Conservation (phyloP, 345 rosid species). For the Citropsis articulata region DNA sequence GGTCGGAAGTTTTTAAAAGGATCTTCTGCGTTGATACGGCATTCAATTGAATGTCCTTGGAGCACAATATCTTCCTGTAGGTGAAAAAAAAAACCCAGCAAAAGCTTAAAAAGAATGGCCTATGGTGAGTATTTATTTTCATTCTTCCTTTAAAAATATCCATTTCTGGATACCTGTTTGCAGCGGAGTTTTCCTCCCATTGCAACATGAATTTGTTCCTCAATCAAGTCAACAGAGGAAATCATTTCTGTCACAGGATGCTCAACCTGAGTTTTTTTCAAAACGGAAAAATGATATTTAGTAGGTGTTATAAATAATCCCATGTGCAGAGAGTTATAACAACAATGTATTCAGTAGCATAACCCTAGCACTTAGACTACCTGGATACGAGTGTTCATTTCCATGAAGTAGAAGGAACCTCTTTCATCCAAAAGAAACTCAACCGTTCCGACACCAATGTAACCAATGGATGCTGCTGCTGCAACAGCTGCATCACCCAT, state of each 20-base stretch:
- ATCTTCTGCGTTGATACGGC: conserved; percentile 98
- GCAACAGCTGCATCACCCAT: conserved; percentile 99
- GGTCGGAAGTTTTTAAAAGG: conserved; percentile 97
- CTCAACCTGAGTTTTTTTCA: conserved; percentile 62
- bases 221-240: conserved; percentile 92
- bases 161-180: conserved; percentile 58
- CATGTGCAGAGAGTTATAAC: background rate
- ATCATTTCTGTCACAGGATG: conserved; percentile 99
- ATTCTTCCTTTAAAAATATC: background rate
- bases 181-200: conserved; percentile 90
- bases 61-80: conserved; percentile 91
- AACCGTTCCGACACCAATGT: conserved; percentile 94
- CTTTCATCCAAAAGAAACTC: conserved; percentile 99
- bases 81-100: conserved; percentile 1
- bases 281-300: conserved; percentile 9
- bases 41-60: conserved; percentile 96
- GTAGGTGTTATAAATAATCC: background rate
- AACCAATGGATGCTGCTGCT: conserved; percentile 99
- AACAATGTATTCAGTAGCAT: conserved; percentile 1
- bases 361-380: conserved; percentile 28
- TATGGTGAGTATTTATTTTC: background rate
- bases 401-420: conserved; percentile 98
- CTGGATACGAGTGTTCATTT: conserved; percentile 99
- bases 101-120: background rate
- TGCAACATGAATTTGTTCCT: conserved; percentile 97